These are phyloP conservation scores for Hortaea werneckii DNA, from an alignment of 2,329 filamentous ascomycete species.

Conservation along the genomic window DNA sequence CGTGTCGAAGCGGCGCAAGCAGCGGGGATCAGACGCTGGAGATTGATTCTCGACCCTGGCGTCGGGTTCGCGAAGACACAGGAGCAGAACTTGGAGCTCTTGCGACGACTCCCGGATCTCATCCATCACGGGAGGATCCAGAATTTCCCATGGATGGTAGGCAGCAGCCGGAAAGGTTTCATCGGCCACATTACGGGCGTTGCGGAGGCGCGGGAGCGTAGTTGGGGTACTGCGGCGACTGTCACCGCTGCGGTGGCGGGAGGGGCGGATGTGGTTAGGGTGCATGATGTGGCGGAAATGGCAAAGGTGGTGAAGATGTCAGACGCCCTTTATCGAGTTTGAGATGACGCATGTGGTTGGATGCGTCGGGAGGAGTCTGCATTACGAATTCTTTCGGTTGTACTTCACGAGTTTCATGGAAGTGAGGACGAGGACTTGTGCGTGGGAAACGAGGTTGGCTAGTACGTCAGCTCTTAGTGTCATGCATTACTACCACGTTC, in stretches of 20 bases:
- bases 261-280: slow-evolving; percentile 82
- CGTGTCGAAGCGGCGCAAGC: slow-evolving; percentile 66
- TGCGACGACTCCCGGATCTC: slow-evolving; percentile 62
- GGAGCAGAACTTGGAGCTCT: slow-evolving; percentile 69
- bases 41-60: slow-evolving; percentile 87
- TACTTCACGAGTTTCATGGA: no score
- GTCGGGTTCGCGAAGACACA: slow-evolving; percentile 85
- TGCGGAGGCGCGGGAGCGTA: slow-evolving; percentile 55
- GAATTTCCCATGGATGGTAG: slow-evolving; percentile 78
- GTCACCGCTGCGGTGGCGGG: slow-evolving; percentile 76
- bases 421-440: no score
- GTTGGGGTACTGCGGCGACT: slow-evolving; percentile 80
- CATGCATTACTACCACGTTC: neutral
- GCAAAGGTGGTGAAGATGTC: slow-evolving; percentile 71
- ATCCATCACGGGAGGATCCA: slow-evolving; percentile 50
- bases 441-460: no score
- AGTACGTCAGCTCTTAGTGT: neutral
- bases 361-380: no score
- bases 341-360: no score
- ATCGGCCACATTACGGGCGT: slow-evolving; percentile 75
- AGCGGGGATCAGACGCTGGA: slow-evolving; percentile 81
- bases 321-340: slow-evolving; percentile 63
- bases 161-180: slow-evolving; percentile 81
- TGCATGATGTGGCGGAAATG: slow-evolving; percentile 90
- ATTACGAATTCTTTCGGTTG: no score